Base-by-base conservation (phyloP, 225 moss, liverwort and hornwort species). In the Takakia lepidozioides region DNA sequence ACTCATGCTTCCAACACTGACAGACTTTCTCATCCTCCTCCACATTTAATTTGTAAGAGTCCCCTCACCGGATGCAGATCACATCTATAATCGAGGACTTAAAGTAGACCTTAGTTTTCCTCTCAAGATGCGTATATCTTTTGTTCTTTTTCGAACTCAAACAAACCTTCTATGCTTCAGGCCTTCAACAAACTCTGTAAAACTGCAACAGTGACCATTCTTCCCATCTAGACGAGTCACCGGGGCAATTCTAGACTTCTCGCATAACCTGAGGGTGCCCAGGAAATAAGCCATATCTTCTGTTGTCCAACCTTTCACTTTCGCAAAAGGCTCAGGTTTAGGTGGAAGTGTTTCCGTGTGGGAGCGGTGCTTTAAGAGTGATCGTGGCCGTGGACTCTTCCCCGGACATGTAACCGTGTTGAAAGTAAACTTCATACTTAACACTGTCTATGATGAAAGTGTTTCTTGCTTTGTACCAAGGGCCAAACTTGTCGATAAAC, bases 201-300 rank as follows among this genome's bases (percentile, higher is more conserved):
- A 65, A 43, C 61, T 65, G 25, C 38, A 74, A 21, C 74, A 65
- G 19, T 6, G 2, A 2, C 57, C 61, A 49, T 54, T 50, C 2
- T 24, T 53, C 4, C 0, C 57, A n/a, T 40, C 49, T 1, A 74
- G 5, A 11, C 5, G 13, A 52, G 64, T 74, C 5, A 74, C 11
- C 22, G 74, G 69, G 3, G 69, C 32, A 8, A 25, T 32, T 27
- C 29, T 57, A 20, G 43, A 44, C 38, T 42, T 1, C 0, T 57
- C 2, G 25, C 65, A 69, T 45, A 38, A 16, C 7, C 21, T 0
- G 30, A 68, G 61, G 29, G 69, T 48, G 29, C 53, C 38, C 2
- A 69, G 3, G 42, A 74, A 68, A 56, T 74, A 74, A 13, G 56
- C 68, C 68, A 74, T 68, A 48, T 73, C 68, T 23, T 25, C 43